Percentiles rank a stretch among this genome's conserved stretches.
Evolutionary conservation across 148 eudicot genomes (phyloP).

Genomic region (Vaccinium corymbosum): DNA sequence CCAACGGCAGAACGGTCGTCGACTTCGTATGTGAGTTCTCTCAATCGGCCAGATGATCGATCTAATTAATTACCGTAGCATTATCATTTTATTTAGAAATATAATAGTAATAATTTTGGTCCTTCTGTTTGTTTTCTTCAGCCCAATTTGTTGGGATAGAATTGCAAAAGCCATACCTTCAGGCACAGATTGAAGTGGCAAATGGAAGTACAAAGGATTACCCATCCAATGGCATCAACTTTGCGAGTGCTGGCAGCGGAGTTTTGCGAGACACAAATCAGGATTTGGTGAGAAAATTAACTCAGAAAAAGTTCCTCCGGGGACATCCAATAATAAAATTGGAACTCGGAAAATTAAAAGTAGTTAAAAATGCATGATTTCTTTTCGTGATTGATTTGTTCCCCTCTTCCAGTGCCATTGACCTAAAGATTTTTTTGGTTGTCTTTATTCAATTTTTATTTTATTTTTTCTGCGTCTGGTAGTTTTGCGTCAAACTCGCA

Average conservation of each 20-base stretch:
- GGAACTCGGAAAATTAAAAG: no score
- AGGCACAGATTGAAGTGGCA: slow-evolving; percentile 30
- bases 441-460: no score
- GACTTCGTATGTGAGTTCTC: slow-evolving; percentile 50
- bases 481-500: no score
- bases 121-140: slow-evolving; percentile 7
- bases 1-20: slow-evolving; percentile 55
- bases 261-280: slow-evolving; percentile 40
- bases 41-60: no score
- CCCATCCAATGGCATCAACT: slow-evolving; percentile 57
- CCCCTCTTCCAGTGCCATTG: no score
- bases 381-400: no score
- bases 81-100: no score
- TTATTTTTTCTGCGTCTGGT: no score
- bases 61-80: not conserved
- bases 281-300: slow-evolving; percentile 32
- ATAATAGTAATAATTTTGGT: not conserved
- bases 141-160: slow-evolving; percentile 44
- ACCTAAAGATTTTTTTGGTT: no score
- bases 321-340: no score
- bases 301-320: no score
- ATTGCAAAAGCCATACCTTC: slow-evolving; percentile 44
- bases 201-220: slow-evolving; percentile 34
- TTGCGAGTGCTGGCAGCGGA: slow-evolving; percentile 75
- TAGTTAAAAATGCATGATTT: no score